phyloP scores from a whole-genome alignment of 1,284 basidiomycete genomes.

The Cryptococcus wingfieldii region DNA sequence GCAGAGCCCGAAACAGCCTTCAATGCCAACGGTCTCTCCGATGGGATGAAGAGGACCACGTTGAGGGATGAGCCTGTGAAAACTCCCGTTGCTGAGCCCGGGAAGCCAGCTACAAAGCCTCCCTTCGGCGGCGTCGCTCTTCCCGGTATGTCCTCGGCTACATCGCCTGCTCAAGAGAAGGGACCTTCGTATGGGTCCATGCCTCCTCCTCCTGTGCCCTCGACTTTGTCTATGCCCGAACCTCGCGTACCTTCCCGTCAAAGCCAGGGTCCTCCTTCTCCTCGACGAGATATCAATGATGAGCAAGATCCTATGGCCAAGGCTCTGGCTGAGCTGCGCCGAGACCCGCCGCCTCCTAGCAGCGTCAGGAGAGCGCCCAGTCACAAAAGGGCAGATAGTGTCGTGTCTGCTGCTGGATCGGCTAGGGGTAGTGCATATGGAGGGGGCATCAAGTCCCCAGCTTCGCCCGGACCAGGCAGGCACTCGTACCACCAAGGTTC shows the following conservation, averaged over 20 bases:
- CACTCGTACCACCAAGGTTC: constrained; percentile 21
- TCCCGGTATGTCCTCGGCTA: constrained; percentile 37
- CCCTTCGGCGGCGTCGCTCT: constrained; percentile 45
- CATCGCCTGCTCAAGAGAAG: constrained; percentile 5
- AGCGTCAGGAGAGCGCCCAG: constrained; percentile 42
- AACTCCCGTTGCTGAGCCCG: constrained; percentile 3
- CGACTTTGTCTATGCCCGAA: constrained; percentile 34
- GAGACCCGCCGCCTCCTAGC: constrained; percentile 42
- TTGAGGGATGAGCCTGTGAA: constrained; percentile 15
- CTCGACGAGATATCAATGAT: constrained; percentile 46
- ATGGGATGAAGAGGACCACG: constrained; percentile 14
- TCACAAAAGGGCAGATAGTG: constrained; percentile 41
- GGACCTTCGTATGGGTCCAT: constrained; percentile 2
- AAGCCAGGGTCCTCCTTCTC: constrained; percentile 25
- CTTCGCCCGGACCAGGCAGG: constrained; percentile 31
- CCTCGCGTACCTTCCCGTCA: constrained; percentile 35
- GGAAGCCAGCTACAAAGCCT: constrained; percentile 13
- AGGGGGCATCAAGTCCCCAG: constrained; percentile 20
- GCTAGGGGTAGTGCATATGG: constrained; percentile 18
- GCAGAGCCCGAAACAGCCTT: neutral
- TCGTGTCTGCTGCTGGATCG: constrained; percentile 26
- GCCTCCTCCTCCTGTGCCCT: constrained; percentile 30
- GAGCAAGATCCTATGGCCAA: constrained; percentile 69
- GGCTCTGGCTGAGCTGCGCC: constrained; percentile 59
- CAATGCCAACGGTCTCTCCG: constrained; percentile 14